These are phyloP conservation scores for Podospora fimiseda DNA, from an alignment of 495 filamentous ascomycete genomes.

Conservation along the genomic window DNA sequence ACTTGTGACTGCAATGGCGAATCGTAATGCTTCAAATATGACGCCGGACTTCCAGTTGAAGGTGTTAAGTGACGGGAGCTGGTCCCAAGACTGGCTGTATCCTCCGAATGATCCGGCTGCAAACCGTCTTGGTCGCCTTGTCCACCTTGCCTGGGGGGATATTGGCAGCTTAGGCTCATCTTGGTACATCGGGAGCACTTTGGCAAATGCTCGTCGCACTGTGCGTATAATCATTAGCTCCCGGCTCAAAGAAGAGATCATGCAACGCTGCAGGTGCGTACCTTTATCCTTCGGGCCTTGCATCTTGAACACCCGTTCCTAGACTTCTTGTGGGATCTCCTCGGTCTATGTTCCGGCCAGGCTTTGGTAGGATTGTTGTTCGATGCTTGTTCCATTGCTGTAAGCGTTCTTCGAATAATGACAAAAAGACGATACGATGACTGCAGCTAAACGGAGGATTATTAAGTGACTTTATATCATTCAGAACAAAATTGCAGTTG, in stretches of 20 bases:
- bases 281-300: constrained; percentile 27
- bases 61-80: constrained; percentile 3
- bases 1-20: constrained; percentile 8
- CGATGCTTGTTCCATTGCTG: too few relatives aligned
- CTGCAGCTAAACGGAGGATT: too few relatives aligned
- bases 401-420: too few relatives aligned
- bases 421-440: too few relatives aligned
- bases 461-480: too few relatives aligned
- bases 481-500: too few relatives aligned
- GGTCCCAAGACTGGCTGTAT: not conserved
- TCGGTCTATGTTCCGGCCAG: constrained; percentile 12
- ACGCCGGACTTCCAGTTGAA: not conserved
- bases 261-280: not conserved
- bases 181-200: constrained; percentile 21
- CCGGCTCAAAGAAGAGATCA: not conserved
- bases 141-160: constrained; percentile 1
- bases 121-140: not conserved
- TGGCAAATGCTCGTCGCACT: constrained; percentile 25
- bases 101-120: too few relatives aligned
- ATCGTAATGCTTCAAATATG: constrained; percentile 1
- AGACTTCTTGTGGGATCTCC: constrained; percentile 24
- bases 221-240: not conserved
- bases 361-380: not conserved
- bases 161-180: constrained; percentile 22
- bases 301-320: constrained; percentile 24